Evolutionary conservation across 495 filamentous ascomycete species (phyloP), one percentile per base, ranked within the genome.

Genomic region (Aspergillus affinis): DNA sequence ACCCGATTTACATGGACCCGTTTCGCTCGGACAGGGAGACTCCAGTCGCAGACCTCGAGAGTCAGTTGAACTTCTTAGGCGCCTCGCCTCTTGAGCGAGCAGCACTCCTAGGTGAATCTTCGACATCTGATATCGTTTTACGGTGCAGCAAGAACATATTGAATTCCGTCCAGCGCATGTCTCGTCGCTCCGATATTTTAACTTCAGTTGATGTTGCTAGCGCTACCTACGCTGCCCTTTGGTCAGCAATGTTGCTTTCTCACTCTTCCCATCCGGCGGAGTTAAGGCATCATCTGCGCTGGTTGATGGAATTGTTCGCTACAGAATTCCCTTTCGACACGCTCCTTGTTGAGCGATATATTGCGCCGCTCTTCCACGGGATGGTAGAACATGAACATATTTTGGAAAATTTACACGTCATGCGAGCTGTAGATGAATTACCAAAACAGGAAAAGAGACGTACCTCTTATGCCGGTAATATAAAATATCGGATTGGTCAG

Each of bases 61-160:
- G 66, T n/a, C 80, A 85, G 58, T 75, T 96, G 18, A 71, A 72
- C 50, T 80, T 84, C 46, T 79, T 91, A 57, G 90, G 89, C 10
- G 82, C 87, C 46, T 73, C 82, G 6, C 60, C 68, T 6, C 58
- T 68, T 3, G 79, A 88, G 4, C 78, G 87, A 55, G 70, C 78
- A 1, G 71, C 72, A 4, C 86, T 88, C 48, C 76, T 96, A 15
- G 75, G 75, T 8, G 79, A 85, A 15, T 84, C 89, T 10, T 71
- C 74, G 6, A 82, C 82, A 23, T 73, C 82, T 0, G 83, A 89
- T 47, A 87, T 95, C 51, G 82, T 93, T 47, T 77, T 90, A 58
- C 84, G 92, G 51, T 90, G 86, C 30, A 88, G 88, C 30, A 87
- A 87, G 58, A 97, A 96, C 70, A 94, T 98, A 59, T 75, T 88